These are phyloP conservation scores for Geosmithia putterillii DNA, from an alignment of 2,329 filamentous ascomycete genomes.

Conservation along the genomic window DNA sequence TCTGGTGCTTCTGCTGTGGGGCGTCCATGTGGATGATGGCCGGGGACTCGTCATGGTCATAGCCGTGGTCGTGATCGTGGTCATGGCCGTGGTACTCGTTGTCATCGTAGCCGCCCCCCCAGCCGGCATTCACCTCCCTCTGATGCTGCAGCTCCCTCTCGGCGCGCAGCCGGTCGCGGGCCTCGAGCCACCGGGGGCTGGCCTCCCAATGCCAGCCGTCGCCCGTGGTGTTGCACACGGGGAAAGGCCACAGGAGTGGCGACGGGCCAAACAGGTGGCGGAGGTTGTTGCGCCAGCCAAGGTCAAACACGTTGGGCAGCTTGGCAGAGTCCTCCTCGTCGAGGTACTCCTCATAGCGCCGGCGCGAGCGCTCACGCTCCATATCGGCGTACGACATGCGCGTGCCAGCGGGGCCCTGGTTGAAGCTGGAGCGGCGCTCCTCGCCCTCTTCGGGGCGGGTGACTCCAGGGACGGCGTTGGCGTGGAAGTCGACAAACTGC, in stretches of 20 bases:
- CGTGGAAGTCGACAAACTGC: constrained; percentile 69
- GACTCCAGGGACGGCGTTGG: constrained; percentile 68
- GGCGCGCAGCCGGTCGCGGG: constrained; percentile 47
- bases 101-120: constrained; percentile 33
- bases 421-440: constrained; percentile 24
- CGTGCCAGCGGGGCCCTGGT: constrained; percentile 13
- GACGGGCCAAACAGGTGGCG: constrained; percentile 68
- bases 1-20: too few relatives aligned
- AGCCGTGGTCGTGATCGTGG: constrained; percentile 7
- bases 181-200: constrained; percentile 64
- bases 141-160: constrained; percentile 48
- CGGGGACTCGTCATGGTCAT: constrained; percentile 7
- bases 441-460: constrained; percentile 76
- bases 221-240: constrained; percentile 73
- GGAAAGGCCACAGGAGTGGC: constrained; percentile 64
- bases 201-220: constrained; percentile 95
- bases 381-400: constrained; percentile 38
- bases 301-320: constrained; percentile 86
- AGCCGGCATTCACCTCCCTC: constrained; percentile 54
- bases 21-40: constrained; percentile 4
- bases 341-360: constrained; percentile 59
- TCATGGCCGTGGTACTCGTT: constrained; percentile 7
- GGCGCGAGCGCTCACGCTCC: constrained; percentile 40
- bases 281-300: constrained; percentile 73
- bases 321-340: constrained; percentile 82